phyloP scores from a whole-genome alignment of 2,329 filamentous ascomycete species.

The Leptoxyphium fumago region DNA sequence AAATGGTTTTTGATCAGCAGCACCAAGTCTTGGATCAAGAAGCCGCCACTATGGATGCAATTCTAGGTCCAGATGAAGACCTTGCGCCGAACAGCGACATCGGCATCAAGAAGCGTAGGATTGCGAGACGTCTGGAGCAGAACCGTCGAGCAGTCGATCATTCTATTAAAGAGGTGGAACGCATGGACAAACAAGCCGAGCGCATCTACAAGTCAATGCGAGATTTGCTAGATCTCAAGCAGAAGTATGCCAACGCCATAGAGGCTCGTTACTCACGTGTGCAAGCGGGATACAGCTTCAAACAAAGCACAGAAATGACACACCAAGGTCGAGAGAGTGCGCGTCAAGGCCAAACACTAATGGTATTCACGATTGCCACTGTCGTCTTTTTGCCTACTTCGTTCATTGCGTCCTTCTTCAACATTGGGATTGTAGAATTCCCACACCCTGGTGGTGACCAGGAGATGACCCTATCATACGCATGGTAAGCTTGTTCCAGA shows the following conservation, averaged over 20 bases:
- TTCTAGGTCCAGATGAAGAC: neutral
- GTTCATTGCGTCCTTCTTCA: constrained; percentile 42
- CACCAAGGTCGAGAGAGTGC: constrained; percentile 16
- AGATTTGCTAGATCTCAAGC: constrained; percentile 51
- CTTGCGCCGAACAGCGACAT: constrained; percentile 7
- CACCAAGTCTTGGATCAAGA: constrained; percentile 35
- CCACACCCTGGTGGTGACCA: constrained; percentile 17
- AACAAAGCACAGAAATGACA: too few relatives aligned
- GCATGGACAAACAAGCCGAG: constrained; percentile 49
- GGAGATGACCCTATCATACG: constrained; percentile 27
- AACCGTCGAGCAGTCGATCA: constrained; percentile 42
- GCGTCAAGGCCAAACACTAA: constrained; percentile 40
- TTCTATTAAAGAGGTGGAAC: constrained; percentile 35
- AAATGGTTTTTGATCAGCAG: constrained; percentile 37
- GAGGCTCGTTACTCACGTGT: constrained; percentile 48
- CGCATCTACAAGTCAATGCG: constrained; percentile 46
- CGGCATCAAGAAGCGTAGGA: constrained; percentile 26
- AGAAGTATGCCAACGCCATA: constrained; percentile 54
- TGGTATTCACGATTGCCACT: constrained; percentile 46
- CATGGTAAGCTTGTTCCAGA: too few relatives aligned
- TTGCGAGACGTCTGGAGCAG: constrained; percentile 41
- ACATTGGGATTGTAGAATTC: constrained; percentile 38
- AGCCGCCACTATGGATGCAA: constrained; percentile 22
- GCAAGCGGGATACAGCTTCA: constrained; percentile 41
- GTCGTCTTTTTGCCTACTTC: constrained; percentile 42